These are phyloP conservation scores for Globisporangium solare DNA, from an alignment of 352 stramenopile species.

Conservation along the genomic window DNA sequence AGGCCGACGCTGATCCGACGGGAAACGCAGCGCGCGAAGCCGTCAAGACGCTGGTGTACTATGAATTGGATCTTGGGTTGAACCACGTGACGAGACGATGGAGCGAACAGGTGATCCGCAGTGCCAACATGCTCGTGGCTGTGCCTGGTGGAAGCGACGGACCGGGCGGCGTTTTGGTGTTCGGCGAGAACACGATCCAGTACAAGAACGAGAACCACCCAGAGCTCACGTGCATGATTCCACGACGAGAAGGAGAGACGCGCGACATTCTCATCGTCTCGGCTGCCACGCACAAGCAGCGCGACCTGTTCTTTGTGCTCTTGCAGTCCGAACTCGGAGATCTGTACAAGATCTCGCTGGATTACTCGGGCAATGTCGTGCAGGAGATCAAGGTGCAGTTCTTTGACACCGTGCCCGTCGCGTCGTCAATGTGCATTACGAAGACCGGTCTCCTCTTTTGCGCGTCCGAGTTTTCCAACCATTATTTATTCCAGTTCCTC, in stretches of 20 bases:
- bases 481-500: conserved; percentile 98
- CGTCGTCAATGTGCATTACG: conserved; percentile 95
- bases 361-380: conserved; percentile 76
- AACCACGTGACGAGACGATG: conserved; percentile 98
- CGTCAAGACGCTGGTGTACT: conserved; percentile 97
- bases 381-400: conserved; percentile 89
- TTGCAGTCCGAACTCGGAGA: conserved; percentile 98
- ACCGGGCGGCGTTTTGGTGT: conserved; percentile 93
- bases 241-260: conserved; percentile 65
- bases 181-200: conserved; percentile 94
- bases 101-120: conserved; percentile 85
- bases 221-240: conserved; percentile 69
- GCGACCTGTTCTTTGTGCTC: conserved; percentile 97
- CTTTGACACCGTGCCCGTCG: conserved; percentile 96
- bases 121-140: conserved; percentile 93
- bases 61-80: conserved; percentile 98
- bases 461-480: conserved; percentile 96
- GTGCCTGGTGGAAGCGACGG: conserved; percentile 80
- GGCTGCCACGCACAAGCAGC: conserved; percentile 92
- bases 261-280: conserved; percentile 92
- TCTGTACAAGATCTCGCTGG: conserved; percentile 97
- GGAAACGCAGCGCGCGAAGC: conserved; percentile 52
- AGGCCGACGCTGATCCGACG: conserved; percentile 80
- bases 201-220: conserved; percentile 96
- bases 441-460: conserved; percentile 97